Evolutionary conservation across 1,284 basidiomycete genomes (phyloP), one percentile per base, ranked within the genome.

Genomic region (Malassezia obtusa): DNA sequence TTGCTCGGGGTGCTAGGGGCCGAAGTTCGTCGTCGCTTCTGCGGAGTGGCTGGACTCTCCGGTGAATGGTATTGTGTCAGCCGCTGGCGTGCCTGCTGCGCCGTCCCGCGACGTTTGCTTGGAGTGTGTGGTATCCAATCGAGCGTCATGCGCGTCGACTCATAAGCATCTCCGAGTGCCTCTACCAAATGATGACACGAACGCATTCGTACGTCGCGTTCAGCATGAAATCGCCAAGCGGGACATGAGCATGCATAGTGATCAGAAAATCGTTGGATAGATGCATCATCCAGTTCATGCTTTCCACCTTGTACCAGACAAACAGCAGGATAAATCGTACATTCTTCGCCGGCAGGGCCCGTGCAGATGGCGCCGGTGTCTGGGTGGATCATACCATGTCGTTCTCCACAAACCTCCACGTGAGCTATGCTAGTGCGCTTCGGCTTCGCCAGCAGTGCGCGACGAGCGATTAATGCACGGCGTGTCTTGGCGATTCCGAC

Each of bases 131-230:
- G 45, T 14, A 15, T 3, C 33, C 22, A 35, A 2, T 33, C 45
- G 5, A 46, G 6, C n/a, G 8, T 77, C 31, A 80, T 41, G 11
- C 81, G 78, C 0, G 78, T 43, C 2, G 25, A 69, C 65, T 83
- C 81, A 68, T 83, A 83, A 36, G 75, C 76, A 11, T 81, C 80
- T 2, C 83, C 82, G 14, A 84, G 76, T 14, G 83, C 68, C 1
- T 77, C 68, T 50, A 78, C 78, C 37, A 84, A 75, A 62, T 84
- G 82, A 58, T 83, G 81, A 76, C 83, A 84, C 3, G 79, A 78
- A 17, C 82, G 80, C 1, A 78, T 79, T 61, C 81, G 79, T 37
- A 79, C 76, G 7, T 80, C 79, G 15, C 65, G 68, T 12, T 79
- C 77, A 22, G 74, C 73, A 46, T 79, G 78, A 59, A 80, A 79